These are phyloP conservation scores for Hortiboletus flavorubellus DNA, from an alignment of 768 basidiomycete species.

Conservation along the genomic window DNA sequence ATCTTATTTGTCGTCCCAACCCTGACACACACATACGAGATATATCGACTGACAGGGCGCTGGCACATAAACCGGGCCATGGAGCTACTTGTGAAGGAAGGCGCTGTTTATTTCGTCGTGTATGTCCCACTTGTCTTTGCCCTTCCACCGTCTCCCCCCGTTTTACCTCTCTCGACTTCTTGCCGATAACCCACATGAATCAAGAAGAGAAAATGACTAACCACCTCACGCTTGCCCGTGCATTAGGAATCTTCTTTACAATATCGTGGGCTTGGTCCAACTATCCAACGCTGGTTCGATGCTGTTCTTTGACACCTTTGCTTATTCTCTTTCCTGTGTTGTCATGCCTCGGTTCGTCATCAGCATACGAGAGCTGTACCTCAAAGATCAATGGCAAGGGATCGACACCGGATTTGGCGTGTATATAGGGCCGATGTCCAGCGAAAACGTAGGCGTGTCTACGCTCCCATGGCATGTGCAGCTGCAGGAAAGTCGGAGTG, in stretches of 20 bases:
- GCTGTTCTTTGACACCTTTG: not conserved
- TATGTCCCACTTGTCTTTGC: not conserved
- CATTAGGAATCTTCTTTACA: conserved; percentile 5
- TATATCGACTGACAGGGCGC: conserved; percentile 5
- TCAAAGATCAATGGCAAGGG: not conserved
- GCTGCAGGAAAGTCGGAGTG: not conserved
- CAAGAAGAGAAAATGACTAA: not conserved
- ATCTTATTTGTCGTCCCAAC: not conserved
- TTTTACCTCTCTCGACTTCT: not conserved
- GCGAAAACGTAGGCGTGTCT: not conserved
- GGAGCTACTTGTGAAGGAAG: conserved; percentile 7
- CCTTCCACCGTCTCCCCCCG: too few relatives aligned
- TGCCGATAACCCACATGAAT: not conserved
- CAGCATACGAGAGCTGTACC: conserved; percentile 4
- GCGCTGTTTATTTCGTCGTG: conserved; percentile 11
- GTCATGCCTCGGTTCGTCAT: conserved; percentile 18
- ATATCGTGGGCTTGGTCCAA: not conserved
- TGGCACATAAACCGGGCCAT: conserved; percentile 6
- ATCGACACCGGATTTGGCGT: conserved; percentile 14
- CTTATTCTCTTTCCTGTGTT: not conserved
- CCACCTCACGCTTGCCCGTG: not conserved
- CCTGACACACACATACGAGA: not conserved
- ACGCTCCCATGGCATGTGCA: not conserved
- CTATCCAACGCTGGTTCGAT: not conserved
- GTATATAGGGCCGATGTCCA: too few relatives aligned